Conservation (phyloP, 1,284 basidiomycete genomes). For the Pulveroboletus sp. region DNA sequence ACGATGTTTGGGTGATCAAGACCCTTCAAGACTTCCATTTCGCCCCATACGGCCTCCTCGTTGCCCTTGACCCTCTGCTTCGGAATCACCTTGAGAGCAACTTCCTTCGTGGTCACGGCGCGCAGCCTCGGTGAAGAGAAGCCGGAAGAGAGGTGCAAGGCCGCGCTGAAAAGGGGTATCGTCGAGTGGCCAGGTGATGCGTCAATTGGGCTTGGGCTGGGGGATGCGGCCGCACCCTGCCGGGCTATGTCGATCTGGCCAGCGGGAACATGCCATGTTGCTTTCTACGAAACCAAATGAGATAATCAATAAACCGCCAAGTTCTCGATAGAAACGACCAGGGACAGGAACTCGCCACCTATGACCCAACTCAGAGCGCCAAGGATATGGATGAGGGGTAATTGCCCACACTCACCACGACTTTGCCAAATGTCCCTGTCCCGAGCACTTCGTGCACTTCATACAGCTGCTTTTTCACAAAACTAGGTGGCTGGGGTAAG, state of each 20-base stretch:
- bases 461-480: constrained; percentile 80
- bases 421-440: constrained; percentile 83
- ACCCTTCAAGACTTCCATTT: constrained; percentile 87
- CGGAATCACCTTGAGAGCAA: constrained; percentile 85
- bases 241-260: constrained; percentile 54
- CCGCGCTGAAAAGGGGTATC: constrained; percentile 23
- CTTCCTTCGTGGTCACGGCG: constrained; percentile 54
- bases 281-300: constrained; percentile 40
- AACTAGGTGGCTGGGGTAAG: constrained; percentile 79
- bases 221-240: constrained; percentile 48
- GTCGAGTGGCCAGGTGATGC: constrained; percentile 17
- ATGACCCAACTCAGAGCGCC: background rate
- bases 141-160: constrained; percentile 25
- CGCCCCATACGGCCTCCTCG: constrained; percentile 79
- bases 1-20: constrained; percentile 89
- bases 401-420: constrained; percentile 56
- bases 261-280: constrained; percentile 69
- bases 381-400: background rate
- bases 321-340: background rate
- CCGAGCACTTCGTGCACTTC: constrained; percentile 73
- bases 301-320: background rate
- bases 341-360: background rate
- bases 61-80: constrained; percentile 93
- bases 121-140: constrained; percentile 22
- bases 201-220: constrained; percentile 15